These are phyloP conservation scores for Fragosphaeria purpurea DNA, from an alignment of 2,329 filamentous ascomycete genomes.

Conservation along the genomic window DNA sequence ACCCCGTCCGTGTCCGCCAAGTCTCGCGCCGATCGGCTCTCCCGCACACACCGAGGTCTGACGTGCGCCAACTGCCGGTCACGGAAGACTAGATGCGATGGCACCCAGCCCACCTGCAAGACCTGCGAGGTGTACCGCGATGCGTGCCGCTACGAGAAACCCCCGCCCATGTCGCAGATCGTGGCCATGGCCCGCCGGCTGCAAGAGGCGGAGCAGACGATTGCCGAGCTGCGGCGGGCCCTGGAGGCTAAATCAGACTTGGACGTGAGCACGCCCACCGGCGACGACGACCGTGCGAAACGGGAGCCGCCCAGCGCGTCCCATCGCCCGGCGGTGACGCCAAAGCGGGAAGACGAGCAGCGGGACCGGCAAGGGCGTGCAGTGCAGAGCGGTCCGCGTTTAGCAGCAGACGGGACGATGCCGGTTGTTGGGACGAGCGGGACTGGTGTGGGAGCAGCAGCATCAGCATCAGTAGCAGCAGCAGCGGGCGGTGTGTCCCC, in stretches of 20 bases:
- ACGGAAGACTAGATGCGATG: slow-evolving; percentile 18
- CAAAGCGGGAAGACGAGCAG: neutral
- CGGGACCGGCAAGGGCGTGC: neutral
- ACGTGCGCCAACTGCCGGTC: slow-evolving; percentile 17
- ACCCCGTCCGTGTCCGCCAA: neutral
- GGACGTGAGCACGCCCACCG: no score
- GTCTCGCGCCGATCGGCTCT: neutral
- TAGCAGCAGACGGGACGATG: no score
- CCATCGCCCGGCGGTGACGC: neutral
- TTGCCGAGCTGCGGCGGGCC: slow-evolving; percentile 12
- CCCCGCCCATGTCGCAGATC: slow-evolving; percentile 22
- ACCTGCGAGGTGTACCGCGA: slow-evolving; percentile 22
- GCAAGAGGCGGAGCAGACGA: slow-evolving; percentile 16
- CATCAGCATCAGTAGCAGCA: neutral
- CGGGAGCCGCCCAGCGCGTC: neutral
- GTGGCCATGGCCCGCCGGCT: slow-evolving; percentile 20
- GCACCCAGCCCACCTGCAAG: slow-evolving; percentile 20
- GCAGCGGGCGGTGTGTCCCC: neutral
- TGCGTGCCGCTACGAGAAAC: slow-evolving; percentile 22
- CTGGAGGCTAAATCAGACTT: slow-evolving; percentile 1
- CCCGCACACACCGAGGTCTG: slow-evolving; percentile 12
- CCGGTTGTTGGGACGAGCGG: no score
- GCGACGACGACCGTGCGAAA: no score
- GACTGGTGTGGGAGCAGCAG: neutral
- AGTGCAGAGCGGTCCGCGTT: no score